Evolutionary conservation across 257 asterid genomes (phyloP).

Genomic region (Asclepias syriaca): DNA sequence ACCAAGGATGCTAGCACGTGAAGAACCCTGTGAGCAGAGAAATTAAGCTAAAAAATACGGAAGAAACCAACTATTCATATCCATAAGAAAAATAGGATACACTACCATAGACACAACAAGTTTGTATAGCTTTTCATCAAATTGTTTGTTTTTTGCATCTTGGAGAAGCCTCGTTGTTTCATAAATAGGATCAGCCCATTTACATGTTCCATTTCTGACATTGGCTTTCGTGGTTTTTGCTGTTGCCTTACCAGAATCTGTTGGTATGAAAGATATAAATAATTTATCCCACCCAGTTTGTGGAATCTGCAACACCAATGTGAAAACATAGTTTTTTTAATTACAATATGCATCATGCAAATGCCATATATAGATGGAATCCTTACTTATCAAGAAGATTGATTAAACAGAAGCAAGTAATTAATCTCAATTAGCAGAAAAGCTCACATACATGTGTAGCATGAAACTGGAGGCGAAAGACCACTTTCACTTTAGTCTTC

Average conservation of each 20-base stretch:
- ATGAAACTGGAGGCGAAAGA: conserved; percentile 96
- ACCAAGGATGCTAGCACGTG: conserved; percentile 87
- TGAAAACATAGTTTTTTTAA: not conserved
- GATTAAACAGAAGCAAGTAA: not conserved
- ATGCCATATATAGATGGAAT: not conserved
- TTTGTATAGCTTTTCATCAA: conserved; percentile 91
- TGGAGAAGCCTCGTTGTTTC: conserved; percentile 96
- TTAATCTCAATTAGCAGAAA: not conserved
- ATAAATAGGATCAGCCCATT: conserved; percentile 98
- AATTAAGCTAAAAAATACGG: conserved; percentile 13
- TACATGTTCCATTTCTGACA: conserved; percentile 90
- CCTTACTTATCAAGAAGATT: not conserved
- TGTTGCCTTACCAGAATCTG: conserved; percentile 78
- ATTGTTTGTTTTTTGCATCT: conserved; percentile 76
- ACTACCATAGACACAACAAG: conserved; percentile 87
- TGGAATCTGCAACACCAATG: conserved; percentile 63
- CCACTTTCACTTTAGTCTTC: conserved; percentile 95
- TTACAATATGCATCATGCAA: not conserved
- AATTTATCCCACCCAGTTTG: conserved; percentile 96
- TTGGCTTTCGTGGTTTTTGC: conserved; percentile 92
- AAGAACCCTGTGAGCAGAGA: conserved; percentile 69
- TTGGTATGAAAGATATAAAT: conserved; percentile 72
- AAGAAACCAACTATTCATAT: not conserved
- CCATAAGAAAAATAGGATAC: conserved; percentile 13
- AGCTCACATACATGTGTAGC: conserved; percentile 71